A percentile compares a stretch with the other conserved stretches of the same genome.
Conservation (phyloP, 1,284 basidiomycete species). For the Trichosporon sp. region DNA sequence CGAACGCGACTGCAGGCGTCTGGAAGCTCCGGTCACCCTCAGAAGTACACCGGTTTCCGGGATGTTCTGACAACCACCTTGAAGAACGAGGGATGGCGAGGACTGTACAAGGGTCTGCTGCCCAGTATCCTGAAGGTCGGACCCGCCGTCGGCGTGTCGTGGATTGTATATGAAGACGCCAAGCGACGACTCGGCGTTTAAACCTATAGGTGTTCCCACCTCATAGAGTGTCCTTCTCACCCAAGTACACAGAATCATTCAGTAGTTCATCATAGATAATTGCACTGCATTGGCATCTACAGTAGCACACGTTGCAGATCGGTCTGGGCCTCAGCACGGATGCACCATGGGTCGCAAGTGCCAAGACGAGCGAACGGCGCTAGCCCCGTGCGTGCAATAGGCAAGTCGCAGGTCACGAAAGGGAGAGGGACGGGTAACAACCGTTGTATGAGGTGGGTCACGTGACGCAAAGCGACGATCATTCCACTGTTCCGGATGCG, state of each 20-base stretch:
- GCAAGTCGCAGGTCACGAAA: background rate
- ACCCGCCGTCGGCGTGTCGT: conserved; percentile 90
- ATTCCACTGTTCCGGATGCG: conserved; percentile 11
- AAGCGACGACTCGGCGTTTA: conserved; percentile 51
- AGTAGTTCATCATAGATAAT: conserved; percentile 30
- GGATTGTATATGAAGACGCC: conserved; percentile 67
- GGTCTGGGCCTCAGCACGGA: background rate
- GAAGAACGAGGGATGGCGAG: conserved; percentile 83
- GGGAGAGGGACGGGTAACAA: background rate
- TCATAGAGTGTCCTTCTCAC: conserved; percentile 1
- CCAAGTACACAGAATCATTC: conserved; percentile 17
- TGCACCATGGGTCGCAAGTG: background rate
- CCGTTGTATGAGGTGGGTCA: conserved; percentile 10
- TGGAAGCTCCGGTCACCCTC: conserved; percentile 88
- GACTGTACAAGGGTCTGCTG: conserved; percentile 90
- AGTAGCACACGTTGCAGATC: background rate
- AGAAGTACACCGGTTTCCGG: conserved; percentile 79
- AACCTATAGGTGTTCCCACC: background rate
- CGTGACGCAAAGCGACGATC: conserved; percentile 2
- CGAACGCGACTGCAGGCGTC: conserved; percentile 94
- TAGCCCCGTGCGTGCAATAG: background rate
- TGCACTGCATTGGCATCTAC: conserved; percentile 27
- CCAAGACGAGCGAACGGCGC: background rate
- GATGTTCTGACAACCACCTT: conserved; percentile 86
- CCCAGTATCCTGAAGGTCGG: conserved; percentile 93